Evolutionary conservation across 106 monocot genomes (phyloP).

Genomic region (Phalaenopsis aphrodite): DNA sequence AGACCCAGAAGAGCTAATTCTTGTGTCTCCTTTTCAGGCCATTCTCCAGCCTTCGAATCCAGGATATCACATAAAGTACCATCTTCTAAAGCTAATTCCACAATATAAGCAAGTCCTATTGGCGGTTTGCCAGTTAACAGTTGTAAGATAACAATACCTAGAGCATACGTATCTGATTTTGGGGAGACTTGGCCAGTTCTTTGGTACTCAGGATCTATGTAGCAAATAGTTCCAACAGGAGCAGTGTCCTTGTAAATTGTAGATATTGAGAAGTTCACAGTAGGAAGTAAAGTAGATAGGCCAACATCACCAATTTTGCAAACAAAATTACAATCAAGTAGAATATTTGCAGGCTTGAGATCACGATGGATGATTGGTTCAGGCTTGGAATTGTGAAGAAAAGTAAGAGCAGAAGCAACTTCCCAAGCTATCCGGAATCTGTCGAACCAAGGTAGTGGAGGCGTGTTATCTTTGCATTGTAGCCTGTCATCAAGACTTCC

Average conservation of each 20-base stretch:
- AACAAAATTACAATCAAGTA: conserved; percentile 56
- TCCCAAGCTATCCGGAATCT: conserved; percentile 72
- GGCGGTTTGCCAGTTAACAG: conserved; percentile 61
- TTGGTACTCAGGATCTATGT: conserved; percentile 90
- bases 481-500: conserved; percentile 74
- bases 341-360: conserved; percentile 80
- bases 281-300: conserved; percentile 51
- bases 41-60: conserved; percentile 54
- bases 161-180: conserved; percentile 68
- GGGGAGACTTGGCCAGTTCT: conserved; percentile 47
- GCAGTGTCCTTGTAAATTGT: conserved; percentile 50
- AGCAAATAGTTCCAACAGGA: conserved; percentile 72
- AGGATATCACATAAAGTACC: conserved; percentile 35
- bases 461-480: conserved; percentile 27
- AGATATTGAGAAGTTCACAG: conserved; percentile 12
- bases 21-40: conserved; percentile 52
- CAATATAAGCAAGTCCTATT: conserved; percentile 45
- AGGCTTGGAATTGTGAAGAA: conserved; percentile 66
- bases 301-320: conserved; percentile 87
- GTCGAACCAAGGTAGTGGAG: conserved; percentile 49
- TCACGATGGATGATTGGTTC: conserved; percentile 73
- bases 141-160: conserved; percentile 74
- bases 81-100: conserved; percentile 44
- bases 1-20: conserved; percentile 55
- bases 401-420: conserved; percentile 52